Evolutionary conservation across 2,329 filamentous ascomycete genomes (phyloP).

Genomic region (Elsinoe necatrix): DNA sequence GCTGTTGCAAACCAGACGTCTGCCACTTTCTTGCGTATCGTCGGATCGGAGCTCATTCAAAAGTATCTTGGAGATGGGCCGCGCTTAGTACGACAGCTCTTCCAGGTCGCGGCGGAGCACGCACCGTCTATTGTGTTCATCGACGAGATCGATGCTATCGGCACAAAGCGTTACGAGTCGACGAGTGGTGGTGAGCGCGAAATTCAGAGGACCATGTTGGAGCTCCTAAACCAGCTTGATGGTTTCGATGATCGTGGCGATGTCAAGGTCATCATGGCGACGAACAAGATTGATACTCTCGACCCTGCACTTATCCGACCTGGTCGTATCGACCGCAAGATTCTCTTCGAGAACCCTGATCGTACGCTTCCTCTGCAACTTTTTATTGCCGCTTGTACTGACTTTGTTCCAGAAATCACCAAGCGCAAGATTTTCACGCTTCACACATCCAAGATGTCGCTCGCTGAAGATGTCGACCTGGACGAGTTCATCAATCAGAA

Average conservation of each 20-base stretch:
- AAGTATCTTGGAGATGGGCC: slow-evolving; percentile 98
- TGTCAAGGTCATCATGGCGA: slow-evolving; percentile 99
- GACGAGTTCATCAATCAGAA: slow-evolving; percentile 99
- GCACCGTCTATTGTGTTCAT: slow-evolving; percentile 97
- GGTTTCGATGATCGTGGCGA: slow-evolving; percentile 98
- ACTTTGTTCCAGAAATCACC: slow-evolving; percentile 63
- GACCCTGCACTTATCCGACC: slow-evolving; percentile 94
- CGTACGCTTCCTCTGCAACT: slow-evolving; percentile 38
- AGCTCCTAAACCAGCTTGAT: slow-evolving; percentile 94
- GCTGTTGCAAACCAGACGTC: slow-evolving; percentile 98
- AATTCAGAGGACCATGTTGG: slow-evolving; percentile 96
- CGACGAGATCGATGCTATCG: slow-evolving; percentile 97
- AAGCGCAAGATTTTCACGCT: slow-evolving; percentile 97
- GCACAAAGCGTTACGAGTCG: slow-evolving; percentile 96
- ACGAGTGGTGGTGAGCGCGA: slow-evolving; percentile 95
- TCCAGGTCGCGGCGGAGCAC: slow-evolving; percentile 91
- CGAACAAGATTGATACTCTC: slow-evolving; percentile 98
- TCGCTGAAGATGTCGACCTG: slow-evolving; percentile 84
- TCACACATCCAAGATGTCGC: slow-evolving; percentile 97
- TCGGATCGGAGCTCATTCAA: slow-evolving; percentile 94
- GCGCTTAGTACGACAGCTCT: slow-evolving; percentile 88
- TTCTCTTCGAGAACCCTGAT: slow-evolving; percentile 66
- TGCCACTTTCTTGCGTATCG: slow-evolving; percentile 93
- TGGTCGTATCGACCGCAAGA: slow-evolving; percentile 97
- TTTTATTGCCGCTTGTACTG: slow-evolving; percentile 41